A percentile compares a stretch with the other conserved stretches of the same genome.
Conservation (phyloP, 2,329 filamentous ascomycete genomes). For the Ascochyta fabae region DNA sequence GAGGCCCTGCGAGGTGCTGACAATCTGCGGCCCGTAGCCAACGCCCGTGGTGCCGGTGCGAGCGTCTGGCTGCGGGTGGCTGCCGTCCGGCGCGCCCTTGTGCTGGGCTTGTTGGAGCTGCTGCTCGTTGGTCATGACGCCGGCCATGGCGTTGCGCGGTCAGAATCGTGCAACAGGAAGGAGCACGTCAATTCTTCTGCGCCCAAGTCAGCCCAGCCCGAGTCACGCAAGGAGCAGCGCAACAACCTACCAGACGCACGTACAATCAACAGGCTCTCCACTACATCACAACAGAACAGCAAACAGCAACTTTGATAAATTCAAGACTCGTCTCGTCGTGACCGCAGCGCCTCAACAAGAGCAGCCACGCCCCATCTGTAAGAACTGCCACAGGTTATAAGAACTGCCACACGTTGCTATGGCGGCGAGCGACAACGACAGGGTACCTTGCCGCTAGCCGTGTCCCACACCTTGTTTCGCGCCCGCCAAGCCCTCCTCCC, state of each 20-base stretch:
- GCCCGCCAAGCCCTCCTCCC: constrained; percentile 7
- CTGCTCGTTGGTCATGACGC: constrained; percentile 14
- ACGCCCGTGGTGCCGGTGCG: constrained; percentile 45
- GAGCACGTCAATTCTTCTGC: background rate
- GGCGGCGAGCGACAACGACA: background rate
- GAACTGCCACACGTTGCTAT: background rate
- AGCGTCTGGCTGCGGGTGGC: constrained; percentile 23
- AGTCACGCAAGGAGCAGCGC: constrained; percentile 3
- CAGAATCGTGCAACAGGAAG: background rate
- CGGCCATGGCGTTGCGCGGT: constrained; percentile 1
- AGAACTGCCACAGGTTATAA: background rate
- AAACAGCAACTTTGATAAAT: too few species aligned
- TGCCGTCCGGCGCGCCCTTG: constrained; percentile 7
- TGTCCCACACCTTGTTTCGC: constrained; percentile 10
- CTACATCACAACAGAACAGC: too few species aligned
- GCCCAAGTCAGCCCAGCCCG: constrained; percentile 19
- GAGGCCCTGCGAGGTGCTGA: constrained; percentile 49
- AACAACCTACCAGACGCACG: constrained; percentile 15
- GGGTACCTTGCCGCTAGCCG: constrained; percentile 17
- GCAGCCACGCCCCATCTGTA: too few species aligned
- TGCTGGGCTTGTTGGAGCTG: background rate
- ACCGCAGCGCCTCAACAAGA: too few species aligned
- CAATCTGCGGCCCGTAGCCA: constrained; percentile 52
- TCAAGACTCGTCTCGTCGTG: too few species aligned
- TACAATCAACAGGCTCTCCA: too few species aligned